Percentiles rank a stretch among this genome's conserved stretches.
phyloP scores from a whole-genome alignment of 768 basidiomycete genomes.

The Leucocoprinus leucothites region DNA sequence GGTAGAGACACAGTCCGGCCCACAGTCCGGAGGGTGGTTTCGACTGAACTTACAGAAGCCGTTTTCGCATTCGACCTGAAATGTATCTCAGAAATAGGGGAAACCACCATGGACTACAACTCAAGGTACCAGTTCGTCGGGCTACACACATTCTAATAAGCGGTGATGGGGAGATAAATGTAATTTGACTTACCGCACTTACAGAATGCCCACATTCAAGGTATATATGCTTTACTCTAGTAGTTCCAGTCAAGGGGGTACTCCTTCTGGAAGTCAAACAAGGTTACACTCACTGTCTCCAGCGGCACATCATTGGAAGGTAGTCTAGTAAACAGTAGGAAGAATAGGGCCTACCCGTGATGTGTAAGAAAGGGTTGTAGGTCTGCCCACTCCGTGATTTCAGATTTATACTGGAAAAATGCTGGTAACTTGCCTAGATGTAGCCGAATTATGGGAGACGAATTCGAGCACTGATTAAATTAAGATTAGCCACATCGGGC shows the following conservation, averaged over 20 bases:
- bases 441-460: not conserved
- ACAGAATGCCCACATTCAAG: constrained; percentile 52
- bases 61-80: constrained; percentile 64
- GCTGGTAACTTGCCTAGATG: not conserved
- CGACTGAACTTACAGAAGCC: constrained; percentile 70
- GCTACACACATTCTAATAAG: constrained; percentile 31
- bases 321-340: constrained; percentile 18
- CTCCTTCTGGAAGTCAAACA: not conserved
- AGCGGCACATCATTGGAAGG: constrained; percentile 57
- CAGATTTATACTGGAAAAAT: constrained; percentile 8
- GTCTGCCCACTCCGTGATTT: not conserved
- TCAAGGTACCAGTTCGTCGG: constrained; percentile 53
- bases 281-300: constrained; percentile 56
- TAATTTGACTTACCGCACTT: constrained; percentile 18
- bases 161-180: not conserved
- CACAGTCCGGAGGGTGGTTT: constrained; percentile 57
- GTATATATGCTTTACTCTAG: constrained; percentile 65
- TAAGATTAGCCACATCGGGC: constrained; percentile 6
- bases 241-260: not conserved
- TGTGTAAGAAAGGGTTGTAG: constrained; percentile 13
- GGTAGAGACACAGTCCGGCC: constrained; percentile 52
- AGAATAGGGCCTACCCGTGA: constrained; percentile 15
- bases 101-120: constrained; percentile 14
- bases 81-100: not conserved
- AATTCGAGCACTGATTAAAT: constrained; percentile 3